Evolutionary conservation across 345 rosid species (phyloP), one percentile per base, ranked within the genome.

Genomic region (Melastoma malabathricum): DNA sequence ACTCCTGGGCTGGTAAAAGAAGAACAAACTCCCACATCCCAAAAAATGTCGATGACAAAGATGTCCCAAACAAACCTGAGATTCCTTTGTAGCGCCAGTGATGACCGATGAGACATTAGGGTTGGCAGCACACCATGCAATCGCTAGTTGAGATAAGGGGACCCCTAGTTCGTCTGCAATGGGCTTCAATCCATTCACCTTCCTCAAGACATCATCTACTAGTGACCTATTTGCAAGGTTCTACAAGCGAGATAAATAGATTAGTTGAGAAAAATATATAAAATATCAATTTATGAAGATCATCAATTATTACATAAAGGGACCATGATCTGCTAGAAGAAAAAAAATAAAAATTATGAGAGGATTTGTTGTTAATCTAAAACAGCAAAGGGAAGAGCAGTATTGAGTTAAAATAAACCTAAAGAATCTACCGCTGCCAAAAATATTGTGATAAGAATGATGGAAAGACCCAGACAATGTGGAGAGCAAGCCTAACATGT

Each of bases 111-210:
- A 87, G 22, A 92, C 97, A 54, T 87, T 87, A 52, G 93, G 97
- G 68, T 92, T 92, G 48, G 85, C 71, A 58, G 98, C 98, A 72
- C 97, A 92, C 98, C 98, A 87, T 5, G 97, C 98, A 64, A 92
- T 84, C 8, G 97, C 82, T 55, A 92, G 94, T 68, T 92, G 98
- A 73, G 98, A 80, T 52, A 82, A 71, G 15, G 97, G 75, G 29
- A 87, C 97, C 49, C 97, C 98, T 31, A 92, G 84, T 65, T 92
- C 97, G 73, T 92, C 98, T 18, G 98, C 97, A 62, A 92, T 81
- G 18, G 97, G 97, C 75, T 92, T 92, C 67, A 92, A 76, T 44
- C 83, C 94, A 48, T 83, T 81, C 13, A 88, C 97, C 76, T 88
- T 92, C 70, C 56, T 84, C 79, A 84, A 72, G 64, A 83, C 90